A percentile compares a stretch with the other conserved stretches of the same genome.
Conservation (phyloP, 2,329 filamentous ascomycete genomes). For the Hansfordia pulvinata region DNA sequence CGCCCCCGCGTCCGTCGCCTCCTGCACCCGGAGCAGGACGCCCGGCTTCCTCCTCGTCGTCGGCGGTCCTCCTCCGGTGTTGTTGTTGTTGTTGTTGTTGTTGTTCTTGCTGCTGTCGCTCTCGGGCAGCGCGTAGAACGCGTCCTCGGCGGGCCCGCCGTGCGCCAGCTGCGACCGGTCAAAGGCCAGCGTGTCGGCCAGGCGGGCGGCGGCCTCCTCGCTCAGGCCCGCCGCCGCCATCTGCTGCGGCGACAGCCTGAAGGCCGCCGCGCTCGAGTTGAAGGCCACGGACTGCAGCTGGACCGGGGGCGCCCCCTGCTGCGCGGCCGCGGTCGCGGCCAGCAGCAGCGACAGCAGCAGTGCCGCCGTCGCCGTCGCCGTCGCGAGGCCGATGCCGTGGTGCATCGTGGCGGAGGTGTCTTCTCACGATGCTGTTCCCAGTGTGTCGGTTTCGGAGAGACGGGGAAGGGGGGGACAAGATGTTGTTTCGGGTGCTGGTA, state of each 20-base stretch:
- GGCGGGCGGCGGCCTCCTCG: conserved; percentile 4
- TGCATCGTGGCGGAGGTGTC: too few species aligned
- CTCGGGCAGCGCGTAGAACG: conserved; percentile 23
- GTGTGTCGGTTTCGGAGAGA: too few species aligned
- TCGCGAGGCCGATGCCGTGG: too few species aligned
- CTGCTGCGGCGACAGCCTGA: conserved; percentile 11
- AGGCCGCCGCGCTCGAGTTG: conserved; percentile 18
- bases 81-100: too few species aligned
- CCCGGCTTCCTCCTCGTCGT: conserved; percentile 19
- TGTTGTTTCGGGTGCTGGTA: too few species aligned
- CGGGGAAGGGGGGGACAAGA: too few species aligned
- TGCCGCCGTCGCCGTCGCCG: too few species aligned
- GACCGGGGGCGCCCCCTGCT: too few species aligned
- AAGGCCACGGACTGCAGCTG: conserved; percentile 10
- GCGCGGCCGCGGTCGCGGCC: too few species aligned
- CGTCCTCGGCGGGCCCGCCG: conserved; percentile 17
- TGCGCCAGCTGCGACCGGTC: conserved; percentile 18
- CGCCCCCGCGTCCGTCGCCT: conserved; percentile 18
- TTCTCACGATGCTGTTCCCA: too few species aligned
- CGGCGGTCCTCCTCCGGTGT: too few species aligned
- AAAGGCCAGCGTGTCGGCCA: conserved; percentile 13
- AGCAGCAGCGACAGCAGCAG: too few species aligned
- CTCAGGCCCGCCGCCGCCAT: conserved; percentile 11
- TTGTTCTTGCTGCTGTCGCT: conserved; percentile 6
- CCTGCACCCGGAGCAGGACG: conserved; percentile 23